Percentiles rank a stretch among this genome's conserved stretches.
These are phyloP conservation scores for Oligophagozyma castellii DNA, from an alignment of 1,139 yeast species.

Conservation along the genomic window DNA sequence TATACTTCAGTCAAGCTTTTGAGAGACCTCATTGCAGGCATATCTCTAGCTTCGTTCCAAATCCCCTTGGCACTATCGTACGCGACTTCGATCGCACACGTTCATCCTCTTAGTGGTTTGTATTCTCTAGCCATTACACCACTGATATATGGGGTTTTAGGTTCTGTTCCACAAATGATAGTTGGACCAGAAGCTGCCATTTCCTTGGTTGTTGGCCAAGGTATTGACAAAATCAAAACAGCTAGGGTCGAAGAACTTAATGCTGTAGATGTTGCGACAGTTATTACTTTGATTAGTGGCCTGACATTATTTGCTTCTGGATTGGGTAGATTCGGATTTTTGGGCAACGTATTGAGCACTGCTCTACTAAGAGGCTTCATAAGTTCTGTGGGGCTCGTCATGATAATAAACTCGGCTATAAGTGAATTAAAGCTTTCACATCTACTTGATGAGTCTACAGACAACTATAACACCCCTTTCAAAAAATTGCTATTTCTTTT, in stretches of 20 bases:
- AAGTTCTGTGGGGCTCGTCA: conserved; percentile 84
- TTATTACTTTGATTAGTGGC: conserved; percentile 69
- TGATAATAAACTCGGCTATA: conserved; percentile 67
- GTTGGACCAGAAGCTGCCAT: conserved; percentile 97
- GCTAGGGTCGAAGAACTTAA: conserved; percentile 36
- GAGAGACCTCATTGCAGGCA: conserved; percentile 76
- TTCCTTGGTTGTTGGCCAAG: conserved; percentile 82
- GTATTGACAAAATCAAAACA: conserved; percentile 49
- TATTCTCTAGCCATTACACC: conserved; percentile 78
- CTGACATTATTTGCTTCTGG: conserved; percentile 66
- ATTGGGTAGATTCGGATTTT: conserved; percentile 68
- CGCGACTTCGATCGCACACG: conserved; percentile 82
- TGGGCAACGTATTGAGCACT: conserved; percentile 76
- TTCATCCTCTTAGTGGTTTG: conserved; percentile 78
- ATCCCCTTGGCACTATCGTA: conserved; percentile 81
- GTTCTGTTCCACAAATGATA: conserved; percentile 92
- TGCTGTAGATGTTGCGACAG: conserved; percentile 56
- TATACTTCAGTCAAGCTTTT: conserved; percentile 40
- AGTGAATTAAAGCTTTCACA: conserved; percentile 53
- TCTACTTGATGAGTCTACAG: conserved; percentile 28
- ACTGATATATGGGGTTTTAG: conserved; percentile 63
- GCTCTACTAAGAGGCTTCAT: conserved; percentile 81
- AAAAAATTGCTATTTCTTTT: conserved; percentile 52
- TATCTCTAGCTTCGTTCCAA: conserved; percentile 83
- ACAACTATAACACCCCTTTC: conserved; percentile 64